phyloP scores from a whole-genome alignment of 1,284 basidiomycete genomes.

The Volvariella surrecta region DNA sequence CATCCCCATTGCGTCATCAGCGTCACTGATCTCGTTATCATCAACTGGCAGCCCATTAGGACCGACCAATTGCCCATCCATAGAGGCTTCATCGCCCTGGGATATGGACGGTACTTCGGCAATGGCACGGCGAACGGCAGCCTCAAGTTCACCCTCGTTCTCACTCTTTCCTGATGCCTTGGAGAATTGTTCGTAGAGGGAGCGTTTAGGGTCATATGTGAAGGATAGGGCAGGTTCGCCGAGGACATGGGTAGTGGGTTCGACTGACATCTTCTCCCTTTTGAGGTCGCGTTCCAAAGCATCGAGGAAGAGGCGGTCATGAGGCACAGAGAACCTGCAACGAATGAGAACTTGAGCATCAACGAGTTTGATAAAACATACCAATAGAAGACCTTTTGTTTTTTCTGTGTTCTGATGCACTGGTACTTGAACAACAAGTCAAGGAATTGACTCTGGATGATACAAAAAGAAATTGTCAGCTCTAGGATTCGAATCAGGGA shows the following conservation, averaged over 20 bases:
- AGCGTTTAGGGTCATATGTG: constrained; percentile 78
- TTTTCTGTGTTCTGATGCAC: constrained; percentile 93
- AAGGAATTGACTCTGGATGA: constrained; percentile 73
- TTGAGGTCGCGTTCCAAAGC: constrained; percentile 90
- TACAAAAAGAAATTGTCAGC: constrained; percentile 7
- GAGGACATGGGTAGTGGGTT: constrained; percentile 64
- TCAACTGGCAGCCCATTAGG: constrained; percentile 15
- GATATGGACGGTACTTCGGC: constrained; percentile 20
- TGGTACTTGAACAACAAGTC: constrained; percentile 91
- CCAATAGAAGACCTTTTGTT: constrained; percentile 95
- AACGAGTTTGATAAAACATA: constrained; percentile 25
- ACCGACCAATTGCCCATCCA: constrained; percentile 11
- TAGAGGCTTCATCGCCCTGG: constrained; percentile 6
- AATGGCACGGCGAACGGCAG: constrained; percentile 37
- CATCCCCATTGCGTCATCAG: constrained; percentile 15
- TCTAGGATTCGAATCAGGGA: not conserved
- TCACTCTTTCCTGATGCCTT: constrained; percentile 44
- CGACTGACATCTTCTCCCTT: constrained; percentile 81
- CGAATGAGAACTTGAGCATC: constrained; percentile 1
- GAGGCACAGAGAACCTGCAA: constrained; percentile 55
- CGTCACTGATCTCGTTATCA: constrained; percentile 14
- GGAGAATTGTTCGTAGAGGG: constrained; percentile 82
- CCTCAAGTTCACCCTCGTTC: constrained; percentile 49
- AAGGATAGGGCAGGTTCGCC: constrained; percentile 79
- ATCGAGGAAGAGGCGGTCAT: constrained; percentile 92